phyloP scores from a whole-genome alignment of 768 basidiomycete species.

The Filobasidium floriforme region DNA sequence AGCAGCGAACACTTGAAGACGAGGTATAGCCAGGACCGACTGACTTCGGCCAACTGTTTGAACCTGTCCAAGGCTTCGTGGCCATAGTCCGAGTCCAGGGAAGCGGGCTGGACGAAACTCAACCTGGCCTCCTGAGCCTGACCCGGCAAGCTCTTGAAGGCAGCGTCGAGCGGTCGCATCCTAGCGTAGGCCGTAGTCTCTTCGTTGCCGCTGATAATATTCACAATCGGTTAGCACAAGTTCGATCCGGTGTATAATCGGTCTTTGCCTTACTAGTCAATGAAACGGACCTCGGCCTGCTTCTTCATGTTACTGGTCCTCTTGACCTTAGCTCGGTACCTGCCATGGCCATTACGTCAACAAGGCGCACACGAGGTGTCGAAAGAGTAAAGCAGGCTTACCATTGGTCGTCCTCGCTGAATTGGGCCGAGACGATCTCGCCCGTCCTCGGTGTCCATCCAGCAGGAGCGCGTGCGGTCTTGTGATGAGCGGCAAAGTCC shows the following conservation, averaged over 20 bases:
- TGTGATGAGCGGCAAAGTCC: conserved; percentile 83
- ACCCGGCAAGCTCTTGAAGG: conserved; percentile 80
- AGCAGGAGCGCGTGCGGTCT: conserved; percentile 56
- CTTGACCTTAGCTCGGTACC: conserved; percentile 83
- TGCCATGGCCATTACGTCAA: conserved; percentile 10
- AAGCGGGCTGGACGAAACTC: conserved; percentile 79
- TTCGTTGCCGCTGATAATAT: conserved; percentile 64
- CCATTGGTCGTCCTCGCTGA: conserved; percentile 79
- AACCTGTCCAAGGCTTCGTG: conserved; percentile 78
- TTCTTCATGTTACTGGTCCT: conserved; percentile 79
- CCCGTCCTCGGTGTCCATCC: conserved; percentile 73
- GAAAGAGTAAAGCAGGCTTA: too few relatives aligned
- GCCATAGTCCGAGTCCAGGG: conserved; percentile 76
- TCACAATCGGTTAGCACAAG: background rate
- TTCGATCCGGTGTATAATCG: background rate
- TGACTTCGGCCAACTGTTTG: conserved; percentile 64
- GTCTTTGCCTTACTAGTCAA: conserved; percentile 47
- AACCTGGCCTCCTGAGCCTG: conserved; percentile 92
- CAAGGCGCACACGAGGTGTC: background rate
- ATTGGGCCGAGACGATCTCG: conserved; percentile 88
- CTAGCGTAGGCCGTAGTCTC: conserved; percentile 68
- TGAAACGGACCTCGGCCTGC: conserved; percentile 90
- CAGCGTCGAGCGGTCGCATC: conserved; percentile 78
- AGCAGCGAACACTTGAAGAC: background rate
- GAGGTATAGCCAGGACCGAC: background rate